Base-by-base conservation (phyloP, 192 early-diverging fungal species). In the Funneliformis mosseae region DNA sequence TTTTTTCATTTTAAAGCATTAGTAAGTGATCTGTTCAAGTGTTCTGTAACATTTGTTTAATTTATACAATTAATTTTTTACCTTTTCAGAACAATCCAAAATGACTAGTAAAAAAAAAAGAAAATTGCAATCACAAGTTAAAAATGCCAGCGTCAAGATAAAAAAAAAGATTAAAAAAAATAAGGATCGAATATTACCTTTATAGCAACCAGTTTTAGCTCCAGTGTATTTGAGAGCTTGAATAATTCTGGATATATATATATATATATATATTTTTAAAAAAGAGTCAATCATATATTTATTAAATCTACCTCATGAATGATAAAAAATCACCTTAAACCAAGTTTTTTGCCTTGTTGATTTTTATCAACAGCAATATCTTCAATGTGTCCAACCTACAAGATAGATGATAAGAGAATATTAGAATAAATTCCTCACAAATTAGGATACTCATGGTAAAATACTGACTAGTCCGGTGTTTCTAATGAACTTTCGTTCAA, bases 401-500 rank as follows among this genome's bases (percentile, higher is more conserved):
- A 18, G 21, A 67, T 42, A 78, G 46, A 55, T 14, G 38, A 38
- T 27, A 0, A n/a, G 9, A 25, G 11, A 59, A 4, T 10, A n/a
- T 43, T 43, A 10, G 27, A 48, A 1, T 75, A 28, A 5, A 7
- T 21, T 55, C 14, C 5, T 14, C 12, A 0, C 4, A 74, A 33
- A 10, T 50, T 60, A 75, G 14, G 23, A 60, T 33, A 28, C 5
- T 28, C 5, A 48, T 10, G 43, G 10, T 41, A 9, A 39, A 82
- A n/a, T 12, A 84, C 89, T 69, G 23, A 93, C 93, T 41, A 95
- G 63, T 0, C 95, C 95, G 59, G 90, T 89, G 42, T 88, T 84
- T 76, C 92, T 94, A 5, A 96, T 91, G 85, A 96, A 96, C 84
- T 96, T 96, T 62, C 95, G 90, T 83, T 96, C 95, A 8, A 95